Percentiles rank a stretch among this genome's conserved stretches.
Evolutionary conservation across 2,329 filamentous ascomycete species (phyloP).

Genomic region (Chrysoporthe austroafricana): DNA sequence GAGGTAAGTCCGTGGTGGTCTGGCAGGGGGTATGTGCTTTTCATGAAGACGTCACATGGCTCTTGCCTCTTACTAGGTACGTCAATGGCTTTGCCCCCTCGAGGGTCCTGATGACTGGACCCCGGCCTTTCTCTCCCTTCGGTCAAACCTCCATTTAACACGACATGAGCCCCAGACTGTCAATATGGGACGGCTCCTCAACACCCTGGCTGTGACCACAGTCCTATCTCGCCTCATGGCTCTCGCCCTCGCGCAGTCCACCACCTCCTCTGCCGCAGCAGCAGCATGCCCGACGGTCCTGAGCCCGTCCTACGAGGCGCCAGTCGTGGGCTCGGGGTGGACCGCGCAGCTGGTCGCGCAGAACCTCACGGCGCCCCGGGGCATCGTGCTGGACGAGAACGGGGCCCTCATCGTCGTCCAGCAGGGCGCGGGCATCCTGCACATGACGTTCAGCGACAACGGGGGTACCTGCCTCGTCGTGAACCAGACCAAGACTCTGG

Average conservation of each 20-base stretch:
- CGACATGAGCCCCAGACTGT: neutral
- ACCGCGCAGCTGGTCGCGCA: slow-evolving; percentile 40
- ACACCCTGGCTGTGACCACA: neutral
- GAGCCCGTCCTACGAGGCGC: slow-evolving; percentile 34
- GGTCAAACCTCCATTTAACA: neutral
- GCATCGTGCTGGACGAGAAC: slow-evolving; percentile 49
- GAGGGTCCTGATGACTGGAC: no score
- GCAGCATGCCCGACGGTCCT: slow-evolving; percentile 33
- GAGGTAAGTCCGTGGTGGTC: no score
- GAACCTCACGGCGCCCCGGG: slow-evolving; percentile 45
- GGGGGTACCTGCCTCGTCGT: slow-evolving; percentile 48
- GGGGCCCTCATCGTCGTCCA: slow-evolving; percentile 53
- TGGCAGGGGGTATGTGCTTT: no score
- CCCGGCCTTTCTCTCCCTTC: neutral
- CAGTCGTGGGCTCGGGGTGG: slow-evolving; percentile 40
- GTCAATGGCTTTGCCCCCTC: neutral
- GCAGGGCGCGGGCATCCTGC: slow-evolving; percentile 45
- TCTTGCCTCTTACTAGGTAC: neutral
- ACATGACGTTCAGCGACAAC: slow-evolving; percentile 45
- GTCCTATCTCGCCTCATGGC: neutral
- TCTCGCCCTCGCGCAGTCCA: slow-evolving; percentile 14
- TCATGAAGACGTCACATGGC: neutral
- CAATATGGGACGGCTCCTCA: neutral
- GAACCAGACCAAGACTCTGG: slow-evolving; percentile 40
- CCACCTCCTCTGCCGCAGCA: slow-evolving; percentile 3